These are phyloP conservation scores for Diaporthe caulivora DNA, from an alignment of 2,329 filamentous ascomycete genomes.

Conservation along the genomic window DNA sequence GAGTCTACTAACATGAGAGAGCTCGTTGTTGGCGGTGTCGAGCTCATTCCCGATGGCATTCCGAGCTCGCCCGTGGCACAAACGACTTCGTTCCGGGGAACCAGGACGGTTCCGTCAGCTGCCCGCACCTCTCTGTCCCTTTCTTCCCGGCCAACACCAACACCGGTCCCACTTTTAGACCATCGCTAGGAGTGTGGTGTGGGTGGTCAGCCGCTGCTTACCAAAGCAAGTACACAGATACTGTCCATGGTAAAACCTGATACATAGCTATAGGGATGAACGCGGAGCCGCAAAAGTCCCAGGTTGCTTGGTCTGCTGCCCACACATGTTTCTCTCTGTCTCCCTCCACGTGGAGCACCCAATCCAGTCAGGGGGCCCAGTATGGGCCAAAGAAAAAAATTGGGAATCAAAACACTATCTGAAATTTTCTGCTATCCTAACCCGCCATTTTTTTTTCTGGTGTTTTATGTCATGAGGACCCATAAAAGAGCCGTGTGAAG, in stretches of 20 bases:
- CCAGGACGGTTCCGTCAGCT: background rate
- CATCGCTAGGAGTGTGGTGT: too few relatives aligned
- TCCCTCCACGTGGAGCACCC: background rate
- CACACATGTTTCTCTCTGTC: background rate
- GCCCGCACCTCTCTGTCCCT: background rate
- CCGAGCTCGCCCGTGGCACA: slow-evolving; percentile 8
- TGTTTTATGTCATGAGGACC: background rate
- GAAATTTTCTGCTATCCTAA: background rate
- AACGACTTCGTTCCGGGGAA: background rate
- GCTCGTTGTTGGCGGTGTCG: background rate
- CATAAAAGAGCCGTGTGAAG: slow-evolving; percentile 31
- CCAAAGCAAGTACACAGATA: background rate
- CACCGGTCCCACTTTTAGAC: background rate
- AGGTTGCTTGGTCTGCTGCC: slow-evolving; percentile 1
- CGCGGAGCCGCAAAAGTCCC: slow-evolving; percentile 32
- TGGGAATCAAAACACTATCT: background rate
- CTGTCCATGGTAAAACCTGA: background rate
- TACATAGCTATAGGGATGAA: background rate
- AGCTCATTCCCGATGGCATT: background rate
- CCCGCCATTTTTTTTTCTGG: background rate
- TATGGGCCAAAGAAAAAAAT: too few relatives aligned
- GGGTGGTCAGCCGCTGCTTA: background rate
- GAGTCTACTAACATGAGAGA: background rate
- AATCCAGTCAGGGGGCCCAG: background rate
- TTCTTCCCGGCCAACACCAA: background rate